Conservation (phyloP, 208 protist species). For the Leishmania tropica region DNA sequence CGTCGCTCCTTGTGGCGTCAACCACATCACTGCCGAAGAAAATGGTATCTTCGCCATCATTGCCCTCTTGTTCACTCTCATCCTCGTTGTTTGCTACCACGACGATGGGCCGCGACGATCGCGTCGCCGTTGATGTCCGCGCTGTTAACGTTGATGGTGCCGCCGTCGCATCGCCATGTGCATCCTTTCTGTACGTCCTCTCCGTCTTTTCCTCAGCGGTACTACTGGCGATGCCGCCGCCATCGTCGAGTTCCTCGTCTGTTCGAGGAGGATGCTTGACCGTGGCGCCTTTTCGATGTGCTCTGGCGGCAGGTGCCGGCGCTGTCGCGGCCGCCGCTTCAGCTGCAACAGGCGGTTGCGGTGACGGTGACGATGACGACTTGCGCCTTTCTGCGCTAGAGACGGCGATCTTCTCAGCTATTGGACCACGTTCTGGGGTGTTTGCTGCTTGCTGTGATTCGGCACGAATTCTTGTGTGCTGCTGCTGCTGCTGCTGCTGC, state of each 20-base stretch:
- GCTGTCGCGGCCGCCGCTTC: background rate
- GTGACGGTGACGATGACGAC: background rate
- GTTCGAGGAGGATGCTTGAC: background rate
- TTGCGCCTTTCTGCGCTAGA: background rate
- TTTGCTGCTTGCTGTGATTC: background rate
- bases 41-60: background rate
- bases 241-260: background rate
- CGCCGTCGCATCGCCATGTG: background rate
- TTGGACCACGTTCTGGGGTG: background rate
- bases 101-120: background rate
- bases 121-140: background rate
- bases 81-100: background rate
- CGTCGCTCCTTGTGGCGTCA: background rate
- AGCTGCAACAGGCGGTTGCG: background rate
- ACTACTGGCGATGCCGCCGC: background rate
- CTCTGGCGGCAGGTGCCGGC: background rate
- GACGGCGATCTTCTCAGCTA: background rate
- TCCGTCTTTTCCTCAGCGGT: background rate
- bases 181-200: background rate
- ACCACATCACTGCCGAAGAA: conserved; percentile 3
- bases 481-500: background rate
- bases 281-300: background rate
- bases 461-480: background rate
- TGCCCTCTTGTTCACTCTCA: background rate
- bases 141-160: background rate